Evolutionary conservation across 140 eudicot species (phyloP).

Genomic region (Flaveria floridana): DNA sequence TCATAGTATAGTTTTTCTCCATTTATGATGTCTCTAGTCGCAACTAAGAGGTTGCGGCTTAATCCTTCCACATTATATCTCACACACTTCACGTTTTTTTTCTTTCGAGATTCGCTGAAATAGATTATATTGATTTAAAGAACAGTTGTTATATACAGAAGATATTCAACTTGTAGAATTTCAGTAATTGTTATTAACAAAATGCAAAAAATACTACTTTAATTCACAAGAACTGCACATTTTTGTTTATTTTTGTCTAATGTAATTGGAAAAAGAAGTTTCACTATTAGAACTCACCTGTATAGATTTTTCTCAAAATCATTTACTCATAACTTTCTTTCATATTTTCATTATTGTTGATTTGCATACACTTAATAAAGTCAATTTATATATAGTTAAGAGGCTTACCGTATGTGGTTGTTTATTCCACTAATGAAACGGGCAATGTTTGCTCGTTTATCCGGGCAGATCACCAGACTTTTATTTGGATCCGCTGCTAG

Average conservation of each 20-base stretch:
- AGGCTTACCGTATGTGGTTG: conserved; percentile 60
- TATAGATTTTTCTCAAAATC: not conserved
- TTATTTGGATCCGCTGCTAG: conserved; percentile 49
- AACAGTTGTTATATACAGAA: conserved; percentile 1
- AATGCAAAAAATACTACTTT: not conserved
- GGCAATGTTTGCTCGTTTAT: conserved; percentile 71
- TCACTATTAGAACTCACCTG: not conserved
- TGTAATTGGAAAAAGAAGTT: not conserved
- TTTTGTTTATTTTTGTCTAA: not conserved
- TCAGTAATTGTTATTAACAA: not conserved
- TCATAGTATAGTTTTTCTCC: conserved; percentile 75
- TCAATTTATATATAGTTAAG: not conserved
- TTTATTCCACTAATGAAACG: conserved; percentile 78
- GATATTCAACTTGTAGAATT: not conserved
- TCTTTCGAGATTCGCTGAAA: conserved; percentile 67
- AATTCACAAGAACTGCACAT: not conserved
- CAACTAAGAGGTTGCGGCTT: conserved; percentile 59
- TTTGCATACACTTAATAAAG: not conserved
- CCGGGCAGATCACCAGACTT: conserved; percentile 71
- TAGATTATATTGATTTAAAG: conserved; percentile 16
- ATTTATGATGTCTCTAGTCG: conserved; percentile 59
- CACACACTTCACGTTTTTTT: conserved; percentile 60
- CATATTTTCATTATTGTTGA: conserved; percentile 7
- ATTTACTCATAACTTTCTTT: not conserved
- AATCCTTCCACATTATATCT: conserved; percentile 63